Percentiles rank a stretch among this genome's conserved stretches.
Evolutionary conservation across 2,329 filamentous ascomycete genomes (phyloP).

Genomic region (Penicillium capsulatum): DNA sequence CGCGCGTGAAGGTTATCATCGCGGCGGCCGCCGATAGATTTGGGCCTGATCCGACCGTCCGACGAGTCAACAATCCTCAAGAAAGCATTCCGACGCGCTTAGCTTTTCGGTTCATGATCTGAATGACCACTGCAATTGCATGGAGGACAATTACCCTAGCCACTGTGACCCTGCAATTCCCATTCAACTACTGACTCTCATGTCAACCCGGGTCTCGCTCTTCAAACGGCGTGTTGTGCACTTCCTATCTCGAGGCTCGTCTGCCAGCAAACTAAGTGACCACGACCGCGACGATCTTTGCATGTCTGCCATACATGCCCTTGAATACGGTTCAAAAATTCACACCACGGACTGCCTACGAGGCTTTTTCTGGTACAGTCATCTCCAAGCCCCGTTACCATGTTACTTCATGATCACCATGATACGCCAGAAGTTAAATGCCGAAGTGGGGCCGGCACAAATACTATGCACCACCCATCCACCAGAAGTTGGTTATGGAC

Average conservation of each 20-base stretch:
- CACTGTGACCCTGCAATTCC: slow-evolving; percentile 58
- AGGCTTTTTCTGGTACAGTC: slow-evolving; percentile 58
- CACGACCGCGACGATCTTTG: slow-evolving; percentile 52
- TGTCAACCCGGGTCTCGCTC: slow-evolving; percentile 54
- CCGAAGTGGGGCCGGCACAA: too few species aligned
- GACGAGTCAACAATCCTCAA: too few species aligned
- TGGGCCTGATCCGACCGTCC: background rate
- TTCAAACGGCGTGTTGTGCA: slow-evolving; percentile 29
- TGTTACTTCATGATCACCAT: too few species aligned
- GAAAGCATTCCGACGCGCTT: too few species aligned
- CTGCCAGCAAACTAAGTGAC: background rate
- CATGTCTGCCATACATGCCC: slow-evolving; percentile 54
- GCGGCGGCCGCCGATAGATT: slow-evolving; percentile 6
- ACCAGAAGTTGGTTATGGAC: too few species aligned
- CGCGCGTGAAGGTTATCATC: slow-evolving; percentile 13
- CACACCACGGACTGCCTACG: slow-evolving; percentile 50
- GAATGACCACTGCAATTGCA: slow-evolving; percentile 51
- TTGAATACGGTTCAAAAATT: slow-evolving; percentile 58
- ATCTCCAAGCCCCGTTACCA: too few species aligned
- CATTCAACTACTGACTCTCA: slow-evolving; percentile 55
- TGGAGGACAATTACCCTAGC: slow-evolving; percentile 54
- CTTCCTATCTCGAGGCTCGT: slow-evolving; percentile 9
- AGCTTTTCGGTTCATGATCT: slow-evolving; percentile 42
- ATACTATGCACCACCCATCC: too few species aligned
- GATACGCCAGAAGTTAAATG: too few species aligned